Evolutionary conservation across 1,284 basidiomycete species (phyloP), one percentile per base, ranked within the genome.

Genomic region (Irpex rosettiformis): DNA sequence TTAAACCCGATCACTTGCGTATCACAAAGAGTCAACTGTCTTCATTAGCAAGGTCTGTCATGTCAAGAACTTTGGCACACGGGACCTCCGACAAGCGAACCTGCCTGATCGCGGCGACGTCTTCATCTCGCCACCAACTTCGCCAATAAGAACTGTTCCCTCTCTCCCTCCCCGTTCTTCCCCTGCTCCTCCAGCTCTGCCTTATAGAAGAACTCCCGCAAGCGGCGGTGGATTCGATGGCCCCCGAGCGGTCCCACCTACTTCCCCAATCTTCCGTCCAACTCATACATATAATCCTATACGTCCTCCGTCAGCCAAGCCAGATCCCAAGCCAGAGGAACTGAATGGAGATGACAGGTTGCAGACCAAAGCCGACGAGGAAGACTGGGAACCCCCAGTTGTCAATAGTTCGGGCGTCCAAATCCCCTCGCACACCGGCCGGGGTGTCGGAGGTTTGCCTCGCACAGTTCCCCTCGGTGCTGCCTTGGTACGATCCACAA

Each of bases 21-120:
- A 21, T 2, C 16, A 16, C 4, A 27, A 11, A 2, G 8, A 2
- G 43, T 57, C 58, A 57, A 63, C 43, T 64, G 52, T 49, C n/a
- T 22, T 21, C 33, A 25, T 29, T 68, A 90, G 89, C 73, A 91
- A 91, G 77, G 77, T 78, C 56, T 91, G 89, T 64, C 89, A 91
- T 69, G 68, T 83, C 62, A 87, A 83, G 75, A 81, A 76, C 64
- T 91, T 91, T 64, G 88, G 86, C 28, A 89, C 85, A 18, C 77
- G 79, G 61, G 86, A 91, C 68, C 79, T 91, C 47, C 83, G 89
- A 54, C 84, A 86, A 57, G 86, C 86, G 55, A 91, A 91, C 67
- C 81, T 88, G 7, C 86, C 86, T 13, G 73, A 83, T 61, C 75
- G 73, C 64, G 75, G 69, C 52, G 74, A 72, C 51, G 62, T 62